Evolutionary conservation across 257 asterid species (phyloP), one percentile per base, ranked within the genome.

Genomic region (Solanum chilense): DNA sequence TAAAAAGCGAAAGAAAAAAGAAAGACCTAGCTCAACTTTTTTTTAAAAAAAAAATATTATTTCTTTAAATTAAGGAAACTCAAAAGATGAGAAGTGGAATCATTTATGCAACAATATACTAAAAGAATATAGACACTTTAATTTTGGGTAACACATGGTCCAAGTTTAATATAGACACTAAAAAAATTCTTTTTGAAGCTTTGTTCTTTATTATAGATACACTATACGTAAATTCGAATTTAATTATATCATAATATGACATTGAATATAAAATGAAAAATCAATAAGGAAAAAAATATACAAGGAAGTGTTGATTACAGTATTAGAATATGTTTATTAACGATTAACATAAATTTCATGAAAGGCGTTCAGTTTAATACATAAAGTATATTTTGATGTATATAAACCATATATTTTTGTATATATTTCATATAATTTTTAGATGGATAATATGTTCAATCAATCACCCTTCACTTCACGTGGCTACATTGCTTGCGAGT

Each of bases 241-340:
- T 62, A 62, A 15, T 69, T 4, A 7, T 7, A 7, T 4, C 37
- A 6, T 0, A 69, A 69, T 69, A 69, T 29, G 0, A 69, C 8
- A 31, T 16, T 10, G 1, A 15, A 31, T 0, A 29, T 1, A 0
- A 0, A 0, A 16, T 69, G n/a, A 31, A 16, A 69, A 14, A 3
- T 2, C 3, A 3, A 64, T 2, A 10, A n/a, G 1, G 0, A 6
- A 27, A 66, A 12, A 77, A 0, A 12, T 77, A 77, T 25, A 9
- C 37, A 45, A 44, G 10, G 27, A 78, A 47, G 11, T 9, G 18
- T 15, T 16, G 21, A 76, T n/a, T 42, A 13, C 14, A 42, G 13
- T 44, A 45, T 42, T 23, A 21, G n/a, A 77, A 25, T 44, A 77
- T 69, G 23, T 14, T 69, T 69, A 4, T 27, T 29, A 29, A 3